Evolutionary conservation across 2,329 filamentous ascomycete species (phyloP).

Genomic region (Nigrospora oryzae): DNA sequence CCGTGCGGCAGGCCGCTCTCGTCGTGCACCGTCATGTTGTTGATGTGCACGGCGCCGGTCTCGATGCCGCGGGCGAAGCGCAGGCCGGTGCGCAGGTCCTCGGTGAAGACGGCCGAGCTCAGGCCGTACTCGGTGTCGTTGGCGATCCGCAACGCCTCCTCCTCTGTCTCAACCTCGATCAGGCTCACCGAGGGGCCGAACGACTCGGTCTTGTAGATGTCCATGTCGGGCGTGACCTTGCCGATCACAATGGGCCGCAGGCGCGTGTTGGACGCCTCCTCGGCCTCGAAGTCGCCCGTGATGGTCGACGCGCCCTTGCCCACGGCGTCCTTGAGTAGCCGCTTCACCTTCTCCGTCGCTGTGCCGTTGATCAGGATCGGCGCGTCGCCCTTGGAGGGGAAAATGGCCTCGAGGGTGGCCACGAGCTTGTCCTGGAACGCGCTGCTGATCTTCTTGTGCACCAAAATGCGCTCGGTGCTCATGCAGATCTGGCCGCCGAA

Average conservation of each 20-base stretch:
- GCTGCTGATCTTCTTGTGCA: constrained; percentile 44
- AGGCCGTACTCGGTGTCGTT: constrained; percentile 67
- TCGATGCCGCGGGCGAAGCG: constrained; percentile 45
- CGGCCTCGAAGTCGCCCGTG: constrained; percentile 33
- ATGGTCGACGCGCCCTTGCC: constrained; percentile 49
- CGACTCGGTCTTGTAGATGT: constrained; percentile 55
- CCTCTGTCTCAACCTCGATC: constrained; percentile 47
- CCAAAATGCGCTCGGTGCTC: constrained; percentile 60
- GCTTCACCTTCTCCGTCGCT: constrained; percentile 20
- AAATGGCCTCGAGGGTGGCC: constrained; percentile 14
- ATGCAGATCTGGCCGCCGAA: constrained; percentile 62
- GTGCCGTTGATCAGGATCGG: constrained; percentile 17
- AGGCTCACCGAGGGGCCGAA: constrained; percentile 59
- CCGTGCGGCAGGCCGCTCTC: constrained; percentile 32
- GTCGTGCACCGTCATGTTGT: constrained; percentile 33
- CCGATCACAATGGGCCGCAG: constrained; percentile 52
- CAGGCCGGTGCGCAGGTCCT: constrained; percentile 44
- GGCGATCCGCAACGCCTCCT: constrained; percentile 56
- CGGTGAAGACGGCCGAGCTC: constrained; percentile 54
- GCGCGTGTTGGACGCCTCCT: constrained; percentile 26
- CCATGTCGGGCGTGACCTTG: constrained; percentile 55
- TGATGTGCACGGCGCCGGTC: constrained; percentile 40
- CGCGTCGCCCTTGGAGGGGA: constrained; percentile 14
- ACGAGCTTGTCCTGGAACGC: constrained; percentile 35
- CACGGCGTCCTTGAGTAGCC: constrained; percentile 44